phyloP scores from a whole-genome alignment of 2,329 filamentous ascomycete genomes.

The Raffaelea arxii region DNA sequence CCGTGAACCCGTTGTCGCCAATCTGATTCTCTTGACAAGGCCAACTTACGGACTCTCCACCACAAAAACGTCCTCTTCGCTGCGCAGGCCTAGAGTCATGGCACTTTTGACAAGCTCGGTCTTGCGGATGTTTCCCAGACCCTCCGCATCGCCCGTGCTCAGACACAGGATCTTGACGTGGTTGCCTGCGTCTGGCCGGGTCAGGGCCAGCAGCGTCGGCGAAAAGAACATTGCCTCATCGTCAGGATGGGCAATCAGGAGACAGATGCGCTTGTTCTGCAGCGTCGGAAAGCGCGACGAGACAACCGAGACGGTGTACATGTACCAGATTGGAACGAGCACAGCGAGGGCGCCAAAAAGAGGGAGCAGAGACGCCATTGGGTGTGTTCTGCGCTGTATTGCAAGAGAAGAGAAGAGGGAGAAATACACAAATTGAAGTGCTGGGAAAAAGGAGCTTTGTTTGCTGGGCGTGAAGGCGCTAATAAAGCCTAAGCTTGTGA shows the following conservation, averaged over 20 bases:
- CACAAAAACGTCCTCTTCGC: slow-evolving; percentile 74
- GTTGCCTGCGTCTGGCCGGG: slow-evolving; percentile 69
- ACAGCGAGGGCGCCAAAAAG: slow-evolving; percentile 27
- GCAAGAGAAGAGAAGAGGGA: too few species aligned
- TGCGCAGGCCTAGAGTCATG: slow-evolving; percentile 61
- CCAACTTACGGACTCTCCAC: slow-evolving; percentile 59
- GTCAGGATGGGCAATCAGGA: slow-evolving; percentile 94
- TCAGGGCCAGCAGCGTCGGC: slow-evolving; percentile 77
- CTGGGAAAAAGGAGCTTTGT: too few species aligned
- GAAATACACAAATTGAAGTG: too few species aligned
- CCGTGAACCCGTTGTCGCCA: too few species aligned
- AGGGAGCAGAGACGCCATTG: slow-evolving; percentile 6
- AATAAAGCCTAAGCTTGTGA: too few species aligned
- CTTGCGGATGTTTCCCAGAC: slow-evolving; percentile 72
- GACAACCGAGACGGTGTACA: slow-evolving; percentile 37
- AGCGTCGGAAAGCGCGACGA: slow-evolving; percentile 53
- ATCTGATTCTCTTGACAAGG: background rate
- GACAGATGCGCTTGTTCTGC: slow-evolving; percentile 74
- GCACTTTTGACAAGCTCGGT: slow-evolving; percentile 78
- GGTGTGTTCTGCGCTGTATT: background rate
- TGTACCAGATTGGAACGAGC: slow-evolving; percentile 39
- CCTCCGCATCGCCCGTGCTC: slow-evolving; percentile 81
- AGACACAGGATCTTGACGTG: slow-evolving; percentile 91
- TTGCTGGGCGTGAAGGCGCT: too few species aligned
- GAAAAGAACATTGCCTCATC: slow-evolving; percentile 99